Conservation (phyloP, 75 land plant genomes). For the Pinus albicaulis region DNA sequence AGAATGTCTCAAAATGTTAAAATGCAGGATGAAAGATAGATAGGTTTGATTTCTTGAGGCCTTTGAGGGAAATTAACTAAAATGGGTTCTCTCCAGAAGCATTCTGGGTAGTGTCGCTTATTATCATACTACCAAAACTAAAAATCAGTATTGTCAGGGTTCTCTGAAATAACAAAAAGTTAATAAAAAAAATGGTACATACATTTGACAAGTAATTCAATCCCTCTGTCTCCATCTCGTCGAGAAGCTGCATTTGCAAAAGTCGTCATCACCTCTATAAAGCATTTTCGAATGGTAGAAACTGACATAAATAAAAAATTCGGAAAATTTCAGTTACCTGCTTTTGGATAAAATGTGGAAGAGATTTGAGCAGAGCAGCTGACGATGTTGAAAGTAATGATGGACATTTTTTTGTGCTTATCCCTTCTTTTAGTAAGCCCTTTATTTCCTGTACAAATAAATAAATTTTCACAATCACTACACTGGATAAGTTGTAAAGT, state of each 20-base stretch:
- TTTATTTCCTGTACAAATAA: slow-evolving; percentile 72
- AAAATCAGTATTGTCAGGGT: no score
- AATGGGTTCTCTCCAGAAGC: no score
- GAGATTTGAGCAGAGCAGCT: slow-evolving; percentile 83
- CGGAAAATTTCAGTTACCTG: slow-evolving; percentile 39
- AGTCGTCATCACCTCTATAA: not conserved
- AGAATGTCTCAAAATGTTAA: no score
- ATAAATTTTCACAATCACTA: no score
- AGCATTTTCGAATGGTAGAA: not conserved
- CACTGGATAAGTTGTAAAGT: no score
- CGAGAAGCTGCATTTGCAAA: no score
- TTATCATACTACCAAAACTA: no score
- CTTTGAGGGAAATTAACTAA: no score
- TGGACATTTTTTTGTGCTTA: slow-evolving; percentile 62
- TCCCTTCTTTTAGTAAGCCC: slow-evolving; percentile 59
- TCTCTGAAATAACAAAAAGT: no score
- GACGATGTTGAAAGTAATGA: slow-evolving; percentile 91
- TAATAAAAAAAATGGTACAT: not conserved
- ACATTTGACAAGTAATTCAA: not conserved
- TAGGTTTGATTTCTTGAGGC: no score
- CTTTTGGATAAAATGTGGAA: slow-evolving; percentile 76
- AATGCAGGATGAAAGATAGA: no score
- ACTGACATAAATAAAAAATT: slow-evolving; percentile 2
- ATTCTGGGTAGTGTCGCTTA: no score
- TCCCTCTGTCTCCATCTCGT: not conserved